Evolutionary conservation across 148 eudicot genomes (phyloP).

Genomic region (Camellia sinensis): DNA sequence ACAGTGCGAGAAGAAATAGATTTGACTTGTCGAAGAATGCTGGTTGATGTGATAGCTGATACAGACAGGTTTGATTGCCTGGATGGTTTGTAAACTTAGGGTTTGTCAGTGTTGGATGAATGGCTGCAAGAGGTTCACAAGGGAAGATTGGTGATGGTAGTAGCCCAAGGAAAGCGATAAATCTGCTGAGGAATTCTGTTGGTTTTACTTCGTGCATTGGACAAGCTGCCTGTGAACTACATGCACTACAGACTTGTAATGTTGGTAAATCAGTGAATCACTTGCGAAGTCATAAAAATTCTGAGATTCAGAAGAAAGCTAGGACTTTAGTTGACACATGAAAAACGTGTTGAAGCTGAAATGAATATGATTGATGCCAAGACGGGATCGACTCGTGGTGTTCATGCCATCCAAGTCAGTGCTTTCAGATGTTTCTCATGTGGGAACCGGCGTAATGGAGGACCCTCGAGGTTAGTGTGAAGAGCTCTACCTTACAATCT

Average conservation of each 20-base stretch:
- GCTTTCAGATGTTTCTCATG: constrained; percentile 54
- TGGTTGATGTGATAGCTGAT: constrained; percentile 70
- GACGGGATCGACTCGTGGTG: constrained; percentile 51
- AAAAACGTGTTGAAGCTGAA: constrained; percentile 97
- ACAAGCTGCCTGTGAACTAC: constrained; percentile 89
- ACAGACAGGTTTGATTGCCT: constrained; percentile 83
- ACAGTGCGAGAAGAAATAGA: constrained; percentile 62
- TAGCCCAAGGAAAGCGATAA: constrained; percentile 64
- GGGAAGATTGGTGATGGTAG: constrained; percentile 60
- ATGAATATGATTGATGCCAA: constrained; percentile 68
- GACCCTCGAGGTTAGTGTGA: constrained; percentile 52
- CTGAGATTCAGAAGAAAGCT: constrained; percentile 92
- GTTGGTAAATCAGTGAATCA: constrained; percentile 93
- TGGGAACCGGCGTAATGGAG: constrained; percentile 47
- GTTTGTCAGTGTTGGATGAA: constrained; percentile 72
- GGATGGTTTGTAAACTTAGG: constrained; percentile 68
- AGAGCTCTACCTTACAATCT: constrained; percentile 43
- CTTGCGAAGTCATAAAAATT: constrained; percentile 68
- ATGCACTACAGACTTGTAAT: constrained; percentile 76
- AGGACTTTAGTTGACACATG: constrained; percentile 87
- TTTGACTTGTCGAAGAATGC: constrained; percentile 51
- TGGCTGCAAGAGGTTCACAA: constrained; percentile 92
- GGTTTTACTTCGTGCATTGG: constrained; percentile 82
- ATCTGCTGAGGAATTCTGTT: constrained; percentile 77
- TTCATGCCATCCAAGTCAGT: constrained; percentile 56